Base-by-base conservation (phyloP, 441 rosid genomes). In the Metrosideros polymorpha region DNA sequence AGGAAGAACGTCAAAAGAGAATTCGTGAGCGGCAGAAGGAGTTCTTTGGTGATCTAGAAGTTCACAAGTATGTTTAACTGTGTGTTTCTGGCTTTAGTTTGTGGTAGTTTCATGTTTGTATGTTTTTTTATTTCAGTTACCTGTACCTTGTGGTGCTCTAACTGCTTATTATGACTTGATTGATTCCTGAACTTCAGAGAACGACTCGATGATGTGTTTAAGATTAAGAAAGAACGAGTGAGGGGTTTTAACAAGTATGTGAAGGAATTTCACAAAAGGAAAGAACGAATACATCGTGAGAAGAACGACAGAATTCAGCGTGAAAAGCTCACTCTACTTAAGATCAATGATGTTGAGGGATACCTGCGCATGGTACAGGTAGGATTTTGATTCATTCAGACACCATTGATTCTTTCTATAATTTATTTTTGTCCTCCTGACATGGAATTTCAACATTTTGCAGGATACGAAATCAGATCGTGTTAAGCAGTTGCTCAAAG, bases 341-440 rank as follows among this genome's bases (percentile, higher is more conserved):
- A 97, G 93, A 97, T 97, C 84, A 97, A 97, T 92, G 99, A 97
- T 88, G 99, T 97, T 84, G 99, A 97, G 94, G 99, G 99, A 86
- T 97, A 97, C 93, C 92, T 97, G 87, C 96, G 99, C 87, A 97
- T 97, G 98, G 98, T 97, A 89, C 95, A 97, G 99, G 99, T 96
- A 89, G 85, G 95, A 54, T 79, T 86, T 86, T 18, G 77, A 85
- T 86, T 30, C 84, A 71, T 88, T 39, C 79, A 75, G 83, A 57
- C 76, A 85, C 45, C 22, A 59, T 66, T 86, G 82, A 53, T 77
- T 66, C 27, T 84, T 56, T 86, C 52, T 75, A 86, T 86, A 51
- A 30, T 56, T 87, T 87, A 84, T 83, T 85, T 84, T 88, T 32
- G 61, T 83, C 49, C 59, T 83, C 79, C 51, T 43, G 52, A 42